phyloP scores from a whole-genome alignment of 2,329 filamentous ascomycete species.

The Domatiomyces catenatus region DNA sequence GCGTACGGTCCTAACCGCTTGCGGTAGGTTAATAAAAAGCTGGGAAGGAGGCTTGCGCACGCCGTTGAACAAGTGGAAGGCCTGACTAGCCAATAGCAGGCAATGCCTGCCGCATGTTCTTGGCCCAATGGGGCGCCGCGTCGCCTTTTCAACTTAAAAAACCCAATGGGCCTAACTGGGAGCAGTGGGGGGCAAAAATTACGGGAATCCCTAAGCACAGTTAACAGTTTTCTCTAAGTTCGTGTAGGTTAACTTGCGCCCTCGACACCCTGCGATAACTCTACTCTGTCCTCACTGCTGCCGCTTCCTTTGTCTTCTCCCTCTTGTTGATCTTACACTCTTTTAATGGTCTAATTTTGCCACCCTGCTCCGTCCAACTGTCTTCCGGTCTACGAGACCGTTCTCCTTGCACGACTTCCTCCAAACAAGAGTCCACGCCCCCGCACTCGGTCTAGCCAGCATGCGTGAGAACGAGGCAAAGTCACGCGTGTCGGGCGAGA shows the following conservation, averaged over 20 bases:
- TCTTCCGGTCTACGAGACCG: conserved; percentile 27
- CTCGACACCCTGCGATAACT: not conserved
- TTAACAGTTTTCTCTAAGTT: too few relatives aligned
- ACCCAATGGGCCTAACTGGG: too few relatives aligned
- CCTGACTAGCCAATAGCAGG: too few relatives aligned
- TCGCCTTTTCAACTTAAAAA: too few relatives aligned
- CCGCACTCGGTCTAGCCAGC: conserved; percentile 18
- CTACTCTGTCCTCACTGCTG: not conserved
- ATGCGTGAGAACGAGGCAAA: conserved; percentile 64
- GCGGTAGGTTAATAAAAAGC: too few relatives aligned
- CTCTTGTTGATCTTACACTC: conserved; percentile 6
- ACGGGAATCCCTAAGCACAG: too few relatives aligned
- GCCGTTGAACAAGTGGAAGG: too few relatives aligned
- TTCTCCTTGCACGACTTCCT: conserved; percentile 35
- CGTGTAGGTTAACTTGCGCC: not conserved
- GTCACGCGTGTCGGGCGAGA: conserved; percentile 66
- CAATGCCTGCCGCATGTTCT: too few relatives aligned
- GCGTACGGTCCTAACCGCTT: too few relatives aligned
- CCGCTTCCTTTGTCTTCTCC: conserved; percentile 1
- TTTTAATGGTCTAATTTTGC: conserved; percentile 2
- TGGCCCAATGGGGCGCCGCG: too few relatives aligned
- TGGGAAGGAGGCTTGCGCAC: too few relatives aligned
- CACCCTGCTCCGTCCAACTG: conserved; percentile 10
- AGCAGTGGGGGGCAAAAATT: too few relatives aligned
- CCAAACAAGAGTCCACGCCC: conserved; percentile 23